These are phyloP conservation scores for Populus tomentosa DNA, from an alignment of 441 rosid species.

Conservation along the genomic window DNA sequence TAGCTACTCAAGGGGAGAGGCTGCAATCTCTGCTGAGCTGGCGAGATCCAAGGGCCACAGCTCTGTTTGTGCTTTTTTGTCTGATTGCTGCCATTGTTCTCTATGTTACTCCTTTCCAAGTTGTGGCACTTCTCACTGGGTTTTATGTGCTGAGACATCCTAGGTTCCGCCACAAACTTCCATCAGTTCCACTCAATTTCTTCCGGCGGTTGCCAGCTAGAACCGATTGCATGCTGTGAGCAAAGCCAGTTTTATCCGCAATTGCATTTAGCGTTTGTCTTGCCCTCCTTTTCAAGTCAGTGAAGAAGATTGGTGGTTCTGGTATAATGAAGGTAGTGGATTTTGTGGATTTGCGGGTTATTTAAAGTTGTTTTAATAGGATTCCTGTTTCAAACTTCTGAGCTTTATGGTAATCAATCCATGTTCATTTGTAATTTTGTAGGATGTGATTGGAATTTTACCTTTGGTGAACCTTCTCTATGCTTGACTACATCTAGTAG, in stretches of 20 bases:
- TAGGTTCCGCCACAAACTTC: conserved; percentile 84
- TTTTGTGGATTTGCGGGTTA: conserved; percentile 37
- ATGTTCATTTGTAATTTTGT: conserved; percentile 34
- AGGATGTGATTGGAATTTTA: conserved; percentile 34
- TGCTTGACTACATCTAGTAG: conserved; percentile 15
- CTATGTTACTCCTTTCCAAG: conserved; percentile 89
- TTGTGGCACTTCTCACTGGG: conserved; percentile 68
- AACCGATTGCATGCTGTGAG: conserved; percentile 90
- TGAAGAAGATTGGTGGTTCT: conserved; percentile 21
- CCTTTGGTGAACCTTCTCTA: conserved; percentile 8
- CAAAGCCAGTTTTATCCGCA: conserved; percentile 2
- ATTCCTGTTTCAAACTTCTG: conserved; percentile 23
- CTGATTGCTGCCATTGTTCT: conserved; percentile 78
- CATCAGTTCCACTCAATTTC: conserved; percentile 94
- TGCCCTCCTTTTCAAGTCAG: conserved; percentile 4
- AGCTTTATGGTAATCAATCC: conserved; percentile 19
- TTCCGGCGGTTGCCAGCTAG: conserved; percentile 95
- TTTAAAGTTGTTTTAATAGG: conserved; percentile 27
- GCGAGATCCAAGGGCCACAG: conserved; percentile 95
- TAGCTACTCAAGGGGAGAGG: conserved; percentile 97
- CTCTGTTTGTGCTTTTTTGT: conserved; percentile 80
- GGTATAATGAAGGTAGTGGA: conserved; percentile 33
- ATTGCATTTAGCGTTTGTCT: conserved; percentile 17
- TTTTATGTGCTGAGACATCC: conserved; percentile 90
- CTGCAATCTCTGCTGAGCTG: conserved; percentile 88